Conservation (phyloP, 2,329 filamentous ascomycete genomes). For the Xylariaceae sp. region DNA sequence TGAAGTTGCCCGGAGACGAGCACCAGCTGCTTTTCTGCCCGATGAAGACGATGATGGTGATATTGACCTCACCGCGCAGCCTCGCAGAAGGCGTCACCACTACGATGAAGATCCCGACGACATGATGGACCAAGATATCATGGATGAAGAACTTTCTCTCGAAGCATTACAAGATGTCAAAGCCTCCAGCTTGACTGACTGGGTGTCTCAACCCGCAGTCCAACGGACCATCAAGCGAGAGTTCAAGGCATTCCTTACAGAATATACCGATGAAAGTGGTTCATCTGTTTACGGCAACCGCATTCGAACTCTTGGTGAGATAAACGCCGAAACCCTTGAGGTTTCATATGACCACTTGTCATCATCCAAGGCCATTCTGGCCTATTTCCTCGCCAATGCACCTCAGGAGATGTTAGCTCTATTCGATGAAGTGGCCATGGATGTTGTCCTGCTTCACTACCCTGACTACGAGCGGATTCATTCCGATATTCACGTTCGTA, state of each 20-base stretch:
- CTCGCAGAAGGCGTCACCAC: constrained; percentile 76
- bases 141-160: constrained; percentile 91
- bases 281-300: constrained; percentile 92
- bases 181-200: constrained; percentile 87
- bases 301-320: constrained; percentile 90
- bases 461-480: constrained; percentile 97
- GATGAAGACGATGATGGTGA: constrained; percentile 83
- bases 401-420: constrained; percentile 93
- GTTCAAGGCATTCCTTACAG: constrained; percentile 95
- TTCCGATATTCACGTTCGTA: constrained; percentile 94
- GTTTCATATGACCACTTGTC: constrained; percentile 93
- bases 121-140: constrained; percentile 86
- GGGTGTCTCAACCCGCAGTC: constrained; percentile 86
- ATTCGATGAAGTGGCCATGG: constrained; percentile 95
- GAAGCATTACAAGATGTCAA: constrained; percentile 92
- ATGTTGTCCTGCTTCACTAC: constrained; percentile 92
- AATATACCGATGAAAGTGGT: constrained; percentile 86
- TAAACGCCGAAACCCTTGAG: constrained; percentile 94
- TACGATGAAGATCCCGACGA: constrained; percentile 96
- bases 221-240: constrained; percentile 91
- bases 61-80: constrained; percentile 80
- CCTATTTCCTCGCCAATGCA: constrained; percentile 93
- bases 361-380: constrained; percentile 85
- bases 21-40: constrained; percentile 69
- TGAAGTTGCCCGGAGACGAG: constrained; percentile 62